A percentile compares a stretch with the other conserved stretches of the same genome.
Evolutionary conservation across 2,329 filamentous ascomycete species (phyloP).

Genomic region (Aureobasidium zeae): DNA sequence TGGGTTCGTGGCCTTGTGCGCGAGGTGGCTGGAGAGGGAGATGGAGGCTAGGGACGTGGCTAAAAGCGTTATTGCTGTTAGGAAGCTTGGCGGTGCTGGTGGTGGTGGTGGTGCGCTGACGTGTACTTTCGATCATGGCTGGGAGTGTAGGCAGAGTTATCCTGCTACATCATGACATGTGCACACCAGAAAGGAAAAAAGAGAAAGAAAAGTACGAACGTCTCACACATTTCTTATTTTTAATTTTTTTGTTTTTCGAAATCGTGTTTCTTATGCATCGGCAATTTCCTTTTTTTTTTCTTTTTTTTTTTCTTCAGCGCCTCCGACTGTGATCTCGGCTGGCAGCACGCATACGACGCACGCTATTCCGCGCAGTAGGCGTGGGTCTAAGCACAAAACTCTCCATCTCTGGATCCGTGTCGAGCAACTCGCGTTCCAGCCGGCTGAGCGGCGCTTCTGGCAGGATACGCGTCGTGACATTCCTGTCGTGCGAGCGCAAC

Average conservation of each 20-base stretch:
- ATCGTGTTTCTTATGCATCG: no score
- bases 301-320: background rate
- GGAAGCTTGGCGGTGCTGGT: no score
- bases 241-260: no score
- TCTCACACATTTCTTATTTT: no score
- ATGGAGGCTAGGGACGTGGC: conserved; percentile 6
- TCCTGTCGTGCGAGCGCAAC: conserved; percentile 27
- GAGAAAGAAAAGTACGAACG: no score
- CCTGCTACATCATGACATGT: background rate
- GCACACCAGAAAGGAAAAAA: no score
- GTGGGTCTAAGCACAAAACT: conserved; percentile 29
- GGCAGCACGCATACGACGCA: background rate
- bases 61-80: background rate
- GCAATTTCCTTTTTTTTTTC: no score
- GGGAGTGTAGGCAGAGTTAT: conserved; percentile 12
- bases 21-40: conserved; percentile 14
- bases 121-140: conserved; percentile 14
- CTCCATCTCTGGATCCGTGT: conserved; percentile 35
- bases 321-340: conserved; percentile 10
- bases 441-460: conserved; percentile 39
- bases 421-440: conserved; percentile 35
- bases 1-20: conserved; percentile 3
- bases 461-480: conserved; percentile 31
- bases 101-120: background rate
- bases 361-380: conserved; percentile 7